Evolutionary conservation across 2,329 filamentous ascomycete genomes (phyloP).

Genomic region (Fusarium sp.): DNA sequence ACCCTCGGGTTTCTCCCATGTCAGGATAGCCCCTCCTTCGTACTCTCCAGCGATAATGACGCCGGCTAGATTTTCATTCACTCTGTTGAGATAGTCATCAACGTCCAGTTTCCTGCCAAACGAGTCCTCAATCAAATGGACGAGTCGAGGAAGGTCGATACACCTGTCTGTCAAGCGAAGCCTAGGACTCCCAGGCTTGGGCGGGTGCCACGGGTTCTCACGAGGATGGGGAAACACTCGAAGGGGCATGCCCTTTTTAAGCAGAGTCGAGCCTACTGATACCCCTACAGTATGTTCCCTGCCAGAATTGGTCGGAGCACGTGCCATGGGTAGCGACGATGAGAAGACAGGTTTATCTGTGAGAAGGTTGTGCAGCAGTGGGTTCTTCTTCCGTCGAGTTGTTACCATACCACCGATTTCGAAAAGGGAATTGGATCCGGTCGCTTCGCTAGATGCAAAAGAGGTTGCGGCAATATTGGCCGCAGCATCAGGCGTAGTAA

Average conservation of each 20-base stretch:
- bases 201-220: slow-evolving; percentile 74
- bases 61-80: slow-evolving; percentile 84
- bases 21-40: slow-evolving; percentile 93
- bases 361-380: slow-evolving; percentile 92
- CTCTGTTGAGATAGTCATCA: slow-evolving; percentile 82
- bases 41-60: slow-evolving; percentile 97
- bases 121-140: slow-evolving; percentile 92
- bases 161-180: slow-evolving; percentile 81
- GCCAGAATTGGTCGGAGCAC: slow-evolving; percentile 59
- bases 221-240: slow-evolving; percentile 84
- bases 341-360: slow-evolving; percentile 95
- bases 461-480: slow-evolving; percentile 60
- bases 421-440: slow-evolving; percentile 63
- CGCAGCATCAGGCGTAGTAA: slow-evolving; percentile 87
- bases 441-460: slow-evolving; percentile 47
- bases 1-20: slow-evolving; percentile 84
- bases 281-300: slow-evolving; percentile 20
- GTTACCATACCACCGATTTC: slow-evolving; percentile 62
- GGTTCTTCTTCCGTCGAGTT: slow-evolving; percentile 74
- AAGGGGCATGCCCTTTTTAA: slow-evolving; percentile 91
- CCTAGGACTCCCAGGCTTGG: slow-evolving; percentile 66
- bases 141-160: slow-evolving; percentile 84
- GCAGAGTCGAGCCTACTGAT: slow-evolving; percentile 75
- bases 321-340: slow-evolving; percentile 83
- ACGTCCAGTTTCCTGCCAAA: slow-evolving; percentile 88